Evolutionary conservation across 495 filamentous ascomycete genomes (phyloP).

Genomic region (Trichoderma asperelloides): DNA sequence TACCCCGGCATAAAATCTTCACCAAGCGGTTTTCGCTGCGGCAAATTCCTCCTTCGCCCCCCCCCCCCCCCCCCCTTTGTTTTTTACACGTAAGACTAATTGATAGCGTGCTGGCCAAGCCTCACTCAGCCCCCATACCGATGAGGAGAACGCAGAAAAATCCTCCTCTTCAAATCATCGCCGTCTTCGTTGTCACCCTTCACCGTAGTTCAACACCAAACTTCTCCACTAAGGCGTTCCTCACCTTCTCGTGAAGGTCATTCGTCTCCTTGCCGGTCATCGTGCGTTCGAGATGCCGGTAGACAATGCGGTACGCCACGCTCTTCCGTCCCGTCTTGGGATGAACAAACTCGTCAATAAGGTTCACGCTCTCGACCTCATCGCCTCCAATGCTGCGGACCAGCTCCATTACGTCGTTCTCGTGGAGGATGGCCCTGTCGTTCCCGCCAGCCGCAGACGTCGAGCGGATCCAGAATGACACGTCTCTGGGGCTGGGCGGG

Average conservation of each 20-base stretch:
- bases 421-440: conserved; percentile 54
- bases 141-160: neutral
- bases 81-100: neutral
- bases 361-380: conserved; percentile 72
- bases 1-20: neutral
- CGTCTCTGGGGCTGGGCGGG: conserved; percentile 80
- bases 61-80: no score
- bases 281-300: conserved; percentile 80
- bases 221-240: conserved; percentile 49
- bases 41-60: neutral
- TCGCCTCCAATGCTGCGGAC: conserved; percentile 73
- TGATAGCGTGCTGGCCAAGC: neutral
- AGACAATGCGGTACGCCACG: conserved; percentile 87
- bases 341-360: conserved; percentile 77
- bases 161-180: neutral
- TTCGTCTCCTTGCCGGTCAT: conserved; percentile 75
- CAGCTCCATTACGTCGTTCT: conserved; percentile 96
- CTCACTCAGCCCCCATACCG: neutral
- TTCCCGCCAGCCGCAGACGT: conserved; percentile 43
- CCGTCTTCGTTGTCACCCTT: neutral
- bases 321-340: conserved; percentile 77
- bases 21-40: neutral
- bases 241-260: conserved; percentile 59
- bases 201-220: conserved; percentile 77
- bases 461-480: conserved; percentile 80